These are phyloP conservation scores for Cytospora schulzeri DNA, from an alignment of 2,329 filamentous ascomycete genomes.

Conservation along the genomic window DNA sequence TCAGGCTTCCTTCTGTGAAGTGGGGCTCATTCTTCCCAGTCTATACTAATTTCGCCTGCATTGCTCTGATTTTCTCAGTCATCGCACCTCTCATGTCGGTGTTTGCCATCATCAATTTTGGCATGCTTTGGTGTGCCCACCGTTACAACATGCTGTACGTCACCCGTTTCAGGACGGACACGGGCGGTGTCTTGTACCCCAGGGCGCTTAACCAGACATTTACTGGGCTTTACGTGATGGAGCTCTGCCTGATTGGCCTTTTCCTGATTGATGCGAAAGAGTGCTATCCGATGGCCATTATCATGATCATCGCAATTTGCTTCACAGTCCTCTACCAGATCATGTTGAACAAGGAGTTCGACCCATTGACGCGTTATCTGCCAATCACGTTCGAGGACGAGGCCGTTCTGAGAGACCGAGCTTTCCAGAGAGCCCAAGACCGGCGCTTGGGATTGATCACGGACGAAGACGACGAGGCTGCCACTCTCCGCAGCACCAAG, in stretches of 20 bases:
- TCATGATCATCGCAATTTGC: constrained; percentile 76
- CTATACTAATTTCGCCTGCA: constrained; percentile 95
- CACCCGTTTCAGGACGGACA: constrained; percentile 85
- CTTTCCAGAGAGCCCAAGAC: constrained; percentile 79
- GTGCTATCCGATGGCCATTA: constrained; percentile 76
- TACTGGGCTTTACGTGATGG: constrained; percentile 92
- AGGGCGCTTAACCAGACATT: constrained; percentile 94
- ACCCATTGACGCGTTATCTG: constrained; percentile 82
- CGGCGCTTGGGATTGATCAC: constrained; percentile 62
- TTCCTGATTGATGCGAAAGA: constrained; percentile 66
- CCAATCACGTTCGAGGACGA: constrained; percentile 96
- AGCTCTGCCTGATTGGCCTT: constrained; percentile 83
- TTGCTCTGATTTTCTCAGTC: constrained; percentile 85
- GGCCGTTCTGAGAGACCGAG: constrained; percentile 85
- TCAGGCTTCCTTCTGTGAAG: constrained; percentile 71
- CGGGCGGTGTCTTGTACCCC: constrained; percentile 88
- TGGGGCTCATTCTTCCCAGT: constrained; percentile 97
- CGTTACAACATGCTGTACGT: constrained; percentile 98
- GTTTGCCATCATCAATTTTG: constrained; percentile 92
- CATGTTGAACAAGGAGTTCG: constrained; percentile 80
- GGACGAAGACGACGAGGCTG: constrained; percentile 43
- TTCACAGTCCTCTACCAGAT: constrained; percentile 79
- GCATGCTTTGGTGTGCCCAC: constrained; percentile 89
- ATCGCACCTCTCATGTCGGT: constrained; percentile 88
- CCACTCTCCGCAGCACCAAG: constrained; percentile 31